Evolutionary conservation across 148 eudicot species (phyloP), one percentile per base, ranked within the genome.

Genomic region (Polygonum maritimum): DNA sequence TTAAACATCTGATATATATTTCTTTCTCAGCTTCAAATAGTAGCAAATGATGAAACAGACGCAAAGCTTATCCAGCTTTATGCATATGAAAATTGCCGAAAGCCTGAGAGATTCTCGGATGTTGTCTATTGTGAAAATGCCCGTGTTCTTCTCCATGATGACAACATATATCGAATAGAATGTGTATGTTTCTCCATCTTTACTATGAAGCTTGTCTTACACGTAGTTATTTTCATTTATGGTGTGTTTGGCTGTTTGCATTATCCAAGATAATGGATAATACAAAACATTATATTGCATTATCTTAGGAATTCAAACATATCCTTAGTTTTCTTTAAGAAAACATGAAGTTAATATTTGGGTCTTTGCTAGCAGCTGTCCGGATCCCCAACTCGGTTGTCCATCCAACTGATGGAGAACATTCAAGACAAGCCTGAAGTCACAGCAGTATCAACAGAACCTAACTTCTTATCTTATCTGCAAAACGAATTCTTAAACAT

Each of bases 51-150:
- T 75, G 97, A 95, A 71, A 80, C 84, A 80, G 93, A 88, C 75
- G 85, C 74, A 80, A 90, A 87, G 82, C 90, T 95, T 81, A 88
- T 95, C 80, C 94, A 84, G 78, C 82, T 94, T 7, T 86, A 86
- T 87, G 85, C 88, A 51, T 95, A 95, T 83, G 98, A 95, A 85
- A 89, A 79, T 75, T 90, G 91, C 63, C 90, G 98, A 77, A 87
- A 81, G 75, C 74, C 88, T 48, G 83, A 73, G 48, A 87, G 83
- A 73, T 92, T 88, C 80, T 77, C 76, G 77, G 97, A 95, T 77
- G 80, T 79, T 39, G 89, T 86, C 52, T 95, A 90, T 82, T 83
- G 84, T 82, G 92, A 86, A 78, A 95, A 92, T 80, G 86, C 89
- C 26, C 90, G 92, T 78, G 89, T 88, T 76, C 83, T 90, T 73